Conservation (phyloP, 1,284 basidiomycete genomes). For the Schizophyllum commune region DNA sequence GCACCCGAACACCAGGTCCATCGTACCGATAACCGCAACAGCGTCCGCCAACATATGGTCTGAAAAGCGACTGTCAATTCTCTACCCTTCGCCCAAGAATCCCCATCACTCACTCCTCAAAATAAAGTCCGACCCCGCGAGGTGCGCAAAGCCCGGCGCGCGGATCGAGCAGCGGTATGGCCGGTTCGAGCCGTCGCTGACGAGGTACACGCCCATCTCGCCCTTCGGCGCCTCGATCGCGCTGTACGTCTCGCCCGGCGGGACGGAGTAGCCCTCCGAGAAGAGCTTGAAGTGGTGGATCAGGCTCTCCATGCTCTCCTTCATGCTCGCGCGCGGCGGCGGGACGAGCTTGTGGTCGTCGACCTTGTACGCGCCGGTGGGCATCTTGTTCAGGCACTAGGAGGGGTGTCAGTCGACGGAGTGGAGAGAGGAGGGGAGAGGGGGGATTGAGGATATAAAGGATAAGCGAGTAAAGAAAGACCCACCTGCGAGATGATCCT, state of each 20-base stretch:
- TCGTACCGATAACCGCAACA: constrained; percentile 91
- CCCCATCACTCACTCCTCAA: constrained; percentile 61
- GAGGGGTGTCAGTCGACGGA: not conserved
- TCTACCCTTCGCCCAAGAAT: constrained; percentile 5
- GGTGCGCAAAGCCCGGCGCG: constrained; percentile 89
- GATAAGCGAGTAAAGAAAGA: constrained; percentile 1
- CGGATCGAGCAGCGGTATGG: constrained; percentile 94
- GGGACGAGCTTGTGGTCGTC: constrained; percentile 98
- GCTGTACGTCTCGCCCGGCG: constrained; percentile 94
- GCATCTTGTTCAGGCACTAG: constrained; percentile 96
- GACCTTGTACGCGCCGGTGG: constrained; percentile 86
- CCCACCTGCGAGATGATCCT: constrained; percentile 77
- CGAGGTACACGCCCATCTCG: constrained; percentile 96
- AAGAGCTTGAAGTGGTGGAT: constrained; percentile 99
- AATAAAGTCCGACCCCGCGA: constrained; percentile 92
- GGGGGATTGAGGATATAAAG: not conserved
- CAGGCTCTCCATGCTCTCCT: constrained; percentile 96
- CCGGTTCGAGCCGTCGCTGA: constrained; percentile 86
- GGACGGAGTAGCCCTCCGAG: constrained; percentile 97
- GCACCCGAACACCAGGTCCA: constrained; percentile 84
- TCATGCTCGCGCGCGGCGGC: constrained; percentile 97
- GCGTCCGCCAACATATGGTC: constrained; percentile 89
- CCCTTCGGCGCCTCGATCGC: constrained; percentile 99
- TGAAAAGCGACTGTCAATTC: constrained; percentile 45
- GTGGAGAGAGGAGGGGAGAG: not conserved